Evolutionary conservation across 2,329 filamentous ascomycete species (phyloP).

Genomic region (Cercospora sojina): DNA sequence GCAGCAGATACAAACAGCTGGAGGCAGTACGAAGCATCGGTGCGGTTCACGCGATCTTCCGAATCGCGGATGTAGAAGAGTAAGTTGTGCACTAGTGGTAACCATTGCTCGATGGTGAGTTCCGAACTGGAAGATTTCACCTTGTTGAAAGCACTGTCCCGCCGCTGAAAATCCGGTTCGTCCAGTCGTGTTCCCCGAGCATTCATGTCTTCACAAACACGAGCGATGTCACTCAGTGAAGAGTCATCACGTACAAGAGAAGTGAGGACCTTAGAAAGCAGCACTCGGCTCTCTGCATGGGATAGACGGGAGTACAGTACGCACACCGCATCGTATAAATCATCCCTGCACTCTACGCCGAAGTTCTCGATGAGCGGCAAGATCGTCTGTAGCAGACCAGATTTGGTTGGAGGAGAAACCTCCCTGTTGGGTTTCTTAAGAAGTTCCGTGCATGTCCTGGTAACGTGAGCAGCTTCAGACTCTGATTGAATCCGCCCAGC

Average conservation of each 20-base stretch:
- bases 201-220: slow-evolving; percentile 76
- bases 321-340: slow-evolving; percentile 72
- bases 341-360: slow-evolving; percentile 33
- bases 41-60: slow-evolving; percentile 82
- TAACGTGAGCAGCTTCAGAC: slow-evolving; percentile 70
- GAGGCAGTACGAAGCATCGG: slow-evolving; percentile 77
- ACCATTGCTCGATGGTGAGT: slow-evolving; percentile 75
- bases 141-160: slow-evolving; percentile 70
- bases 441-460: slow-evolving; percentile 76
- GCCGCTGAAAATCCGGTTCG: slow-evolving; percentile 82
- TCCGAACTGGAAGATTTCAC: slow-evolving; percentile 66
- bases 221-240: slow-evolving; percentile 62
- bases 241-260: slow-evolving; percentile 67
- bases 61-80: slow-evolving; percentile 81
- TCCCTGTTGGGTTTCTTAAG: slow-evolving; percentile 80
- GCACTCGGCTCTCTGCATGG: slow-evolving; percentile 71
- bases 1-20: slow-evolving; percentile 69
- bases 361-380: slow-evolving; percentile 61
- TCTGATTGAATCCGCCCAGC: slow-evolving; percentile 67
- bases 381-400: slow-evolving; percentile 73
- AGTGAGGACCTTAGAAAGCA: slow-evolving; percentile 70
- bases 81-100: slow-evolving; percentile 83
- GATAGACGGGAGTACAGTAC: slow-evolving; percentile 88
- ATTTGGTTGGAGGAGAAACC: slow-evolving; percentile 81
- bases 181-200: slow-evolving; percentile 73